Evolutionary conservation across 768 basidiomycete species (phyloP).

Genomic region (Amanita rubescens): DNA sequence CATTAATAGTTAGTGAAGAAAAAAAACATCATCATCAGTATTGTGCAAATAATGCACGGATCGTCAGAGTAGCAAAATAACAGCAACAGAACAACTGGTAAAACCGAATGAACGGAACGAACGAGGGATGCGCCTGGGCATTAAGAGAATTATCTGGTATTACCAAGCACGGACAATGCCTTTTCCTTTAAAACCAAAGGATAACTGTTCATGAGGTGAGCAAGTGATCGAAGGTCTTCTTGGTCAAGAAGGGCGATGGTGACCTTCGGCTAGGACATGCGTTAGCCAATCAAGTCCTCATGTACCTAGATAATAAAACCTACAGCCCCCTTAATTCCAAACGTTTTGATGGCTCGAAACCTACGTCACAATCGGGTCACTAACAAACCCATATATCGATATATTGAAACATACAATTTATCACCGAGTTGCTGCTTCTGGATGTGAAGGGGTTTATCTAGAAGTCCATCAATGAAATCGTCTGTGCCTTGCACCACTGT

Average conservation of each 20-base stretch:
- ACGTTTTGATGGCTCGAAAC: conserved; percentile 61
- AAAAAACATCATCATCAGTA: background rate
- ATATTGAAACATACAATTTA: conserved; percentile 47
- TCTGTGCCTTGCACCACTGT: conserved; percentile 63
- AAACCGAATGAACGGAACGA: background rate
- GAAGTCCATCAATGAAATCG: conserved; percentile 58
- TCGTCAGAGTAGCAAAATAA: background rate
- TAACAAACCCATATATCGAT: conserved; percentile 2
- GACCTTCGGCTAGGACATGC: conserved; percentile 56
- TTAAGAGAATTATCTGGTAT: conserved; percentile 13
- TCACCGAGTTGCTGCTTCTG: conserved; percentile 81
- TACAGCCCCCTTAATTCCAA: conserved; percentile 77
- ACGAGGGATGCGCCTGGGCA: background rate
- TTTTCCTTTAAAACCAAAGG: conserved; percentile 79
- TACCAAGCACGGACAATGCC: conserved; percentile 30
- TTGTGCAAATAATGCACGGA: background rate
- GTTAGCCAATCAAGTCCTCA: background rate
- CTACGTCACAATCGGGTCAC: conserved; percentile 15
- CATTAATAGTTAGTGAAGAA: too few relatives aligned
- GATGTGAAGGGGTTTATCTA: conserved; percentile 43
- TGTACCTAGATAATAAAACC: conserved; percentile 21
- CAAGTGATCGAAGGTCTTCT: conserved; percentile 77
- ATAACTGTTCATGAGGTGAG: conserved; percentile 85
- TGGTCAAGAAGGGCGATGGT: conserved; percentile 79
- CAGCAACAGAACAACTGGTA: background rate